Percentiles rank a stretch among this genome's conserved stretches.
These are phyloP conservation scores for Cyberlindnera veronae DNA, from an alignment of 805 yeast genomes.

Conservation along the genomic window DNA sequence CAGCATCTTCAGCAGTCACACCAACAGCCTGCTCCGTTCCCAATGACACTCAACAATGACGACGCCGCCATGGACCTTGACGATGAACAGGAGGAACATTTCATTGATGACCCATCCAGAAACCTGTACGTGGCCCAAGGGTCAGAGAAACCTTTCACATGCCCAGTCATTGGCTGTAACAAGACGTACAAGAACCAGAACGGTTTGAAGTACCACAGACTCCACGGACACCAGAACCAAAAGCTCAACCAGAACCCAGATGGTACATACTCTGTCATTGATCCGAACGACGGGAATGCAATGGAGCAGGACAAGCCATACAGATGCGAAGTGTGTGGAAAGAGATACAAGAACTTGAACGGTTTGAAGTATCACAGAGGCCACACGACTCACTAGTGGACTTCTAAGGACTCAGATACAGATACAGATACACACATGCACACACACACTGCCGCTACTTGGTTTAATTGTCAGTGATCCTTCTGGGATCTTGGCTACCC, in stretches of 20 bases:
- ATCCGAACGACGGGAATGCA: conserved; percentile 93
- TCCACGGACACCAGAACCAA: conserved; percentile 97
- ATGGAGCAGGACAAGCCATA: conserved; percentile 98
- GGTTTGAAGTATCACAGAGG: conserved; percentile 97
- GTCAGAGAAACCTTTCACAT: conserved; percentile 91
- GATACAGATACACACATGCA: no score
- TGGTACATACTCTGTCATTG: conserved; percentile 88
- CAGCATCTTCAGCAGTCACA: conserved; percentile 14
- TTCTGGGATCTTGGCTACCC: no score
- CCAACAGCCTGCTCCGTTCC: conserved; percentile 27
- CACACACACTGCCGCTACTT: no score
- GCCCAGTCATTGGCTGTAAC: conserved; percentile 98
- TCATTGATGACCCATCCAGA: conserved; percentile 96
- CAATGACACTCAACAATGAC: conserved; percentile 32
- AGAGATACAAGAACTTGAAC: conserved; percentile 91
- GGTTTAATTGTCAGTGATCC: no score
- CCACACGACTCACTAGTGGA: conserved; percentile 81
- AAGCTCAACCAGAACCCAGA: conserved; percentile 86
- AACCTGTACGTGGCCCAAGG: conserved; percentile 91
- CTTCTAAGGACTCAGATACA: no score
- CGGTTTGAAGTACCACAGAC: conserved; percentile 91
- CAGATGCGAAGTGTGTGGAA: conserved; percentile 97
- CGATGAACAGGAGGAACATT: conserved; percentile 66
- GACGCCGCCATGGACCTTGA: conserved; percentile 32
- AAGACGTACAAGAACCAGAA: conserved; percentile 97